Evolutionary conservation across 345 rosid species (phyloP).

Genomic region (Rhodamnia rubescens): DNA sequence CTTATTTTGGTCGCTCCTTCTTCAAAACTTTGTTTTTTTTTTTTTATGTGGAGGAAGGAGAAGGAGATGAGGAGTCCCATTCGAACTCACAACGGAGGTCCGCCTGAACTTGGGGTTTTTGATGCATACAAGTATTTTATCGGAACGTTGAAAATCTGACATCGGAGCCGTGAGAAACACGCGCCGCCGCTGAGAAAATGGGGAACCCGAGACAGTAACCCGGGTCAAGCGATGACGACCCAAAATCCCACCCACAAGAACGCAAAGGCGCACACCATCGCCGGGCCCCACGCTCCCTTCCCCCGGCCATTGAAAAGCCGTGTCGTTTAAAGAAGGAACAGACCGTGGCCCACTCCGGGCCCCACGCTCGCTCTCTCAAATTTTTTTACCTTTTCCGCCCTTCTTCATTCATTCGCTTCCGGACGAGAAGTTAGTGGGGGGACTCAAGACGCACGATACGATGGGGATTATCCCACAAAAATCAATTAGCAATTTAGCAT

Average conservation of each 20-base stretch:
- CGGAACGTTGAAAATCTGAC: too few relatives aligned
- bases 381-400: background rate
- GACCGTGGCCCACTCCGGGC: slow-evolving; percentile 13
- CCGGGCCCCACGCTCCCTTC: background rate
- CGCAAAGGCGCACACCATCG: background rate
- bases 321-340: slow-evolving; percentile 56
- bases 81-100: too few relatives aligned
- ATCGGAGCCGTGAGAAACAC: background rate
- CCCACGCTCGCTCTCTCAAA: background rate
- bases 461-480: background rate
- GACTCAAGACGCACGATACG: background rate
- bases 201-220: too few relatives aligned
- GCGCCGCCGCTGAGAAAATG: background rate
- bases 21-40: too few relatives aligned
- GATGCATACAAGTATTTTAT: too few relatives aligned
- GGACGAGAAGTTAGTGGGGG: background rate
- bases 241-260: background rate
- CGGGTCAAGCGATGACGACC: background rate
- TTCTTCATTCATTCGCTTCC: background rate
- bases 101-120: too few relatives aligned
- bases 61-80: too few relatives aligned
- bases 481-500: background rate
- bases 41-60: too few relatives aligned
- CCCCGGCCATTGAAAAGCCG: slow-evolving; percentile 10
- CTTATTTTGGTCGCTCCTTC: too few relatives aligned